Conservation (phyloP, 1,139 yeast genomes). For the Yamadazyma trypodendri region DNA sequence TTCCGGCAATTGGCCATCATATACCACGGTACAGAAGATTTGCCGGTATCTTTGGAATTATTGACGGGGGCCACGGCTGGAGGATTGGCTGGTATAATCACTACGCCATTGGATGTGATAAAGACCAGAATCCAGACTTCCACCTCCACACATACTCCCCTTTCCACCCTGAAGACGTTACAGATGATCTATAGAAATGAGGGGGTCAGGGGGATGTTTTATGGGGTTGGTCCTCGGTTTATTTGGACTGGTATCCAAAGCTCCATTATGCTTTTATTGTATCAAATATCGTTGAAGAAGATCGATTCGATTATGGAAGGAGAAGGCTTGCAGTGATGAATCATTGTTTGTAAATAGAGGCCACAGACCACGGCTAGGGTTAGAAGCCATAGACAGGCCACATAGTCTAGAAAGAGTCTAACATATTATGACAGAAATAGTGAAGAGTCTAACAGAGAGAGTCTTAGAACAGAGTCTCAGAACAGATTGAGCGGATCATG, state of each 20-base stretch:
- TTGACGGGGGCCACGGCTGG: slow-evolving; percentile 95
- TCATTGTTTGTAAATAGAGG: slow-evolving; percentile 25
- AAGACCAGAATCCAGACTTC: slow-evolving; percentile 89
- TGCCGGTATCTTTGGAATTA: slow-evolving; percentile 64
- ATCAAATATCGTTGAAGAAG: slow-evolving; percentile 58
- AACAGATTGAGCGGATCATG: no score
- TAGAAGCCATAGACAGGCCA: neutral
- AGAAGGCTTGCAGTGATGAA: slow-evolving; percentile 4
- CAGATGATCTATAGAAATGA: slow-evolving; percentile 67
- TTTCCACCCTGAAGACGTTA: slow-evolving; percentile 64
- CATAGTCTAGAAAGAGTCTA: no score
- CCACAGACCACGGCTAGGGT: no score
- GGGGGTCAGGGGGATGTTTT: slow-evolving; percentile 77
- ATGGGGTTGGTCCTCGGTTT: slow-evolving; percentile 95
- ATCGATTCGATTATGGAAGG: slow-evolving; percentile 28
- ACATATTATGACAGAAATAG: no score
- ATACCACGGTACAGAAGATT: slow-evolving; percentile 40
- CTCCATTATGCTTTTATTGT: slow-evolving; percentile 86
- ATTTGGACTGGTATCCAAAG: slow-evolving; percentile 97
- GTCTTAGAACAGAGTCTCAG: no score
- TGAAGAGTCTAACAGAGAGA: no score
- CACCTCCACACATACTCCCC: slow-evolving; percentile 21
- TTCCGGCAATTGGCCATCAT: slow-evolving; percentile 65
- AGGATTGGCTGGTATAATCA: slow-evolving; percentile 82
- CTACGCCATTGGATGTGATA: slow-evolving; percentile 88